Conservation (phyloP, 768 basidiomycete genomes). For the Pisolithus orientalis region DNA sequence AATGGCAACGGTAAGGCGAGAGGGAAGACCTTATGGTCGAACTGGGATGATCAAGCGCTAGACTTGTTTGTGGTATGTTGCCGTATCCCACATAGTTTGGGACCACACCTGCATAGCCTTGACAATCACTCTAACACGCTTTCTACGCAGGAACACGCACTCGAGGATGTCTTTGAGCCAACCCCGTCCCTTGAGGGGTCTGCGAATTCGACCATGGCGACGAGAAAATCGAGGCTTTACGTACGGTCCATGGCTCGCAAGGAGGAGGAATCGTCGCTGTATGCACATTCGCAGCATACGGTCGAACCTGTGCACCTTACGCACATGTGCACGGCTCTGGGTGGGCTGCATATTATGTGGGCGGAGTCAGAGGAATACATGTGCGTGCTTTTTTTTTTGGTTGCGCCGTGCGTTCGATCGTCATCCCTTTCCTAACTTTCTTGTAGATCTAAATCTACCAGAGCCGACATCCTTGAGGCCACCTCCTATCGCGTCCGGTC, state of each 20-base stretch:
- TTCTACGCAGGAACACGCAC: slow-evolving; percentile 15
- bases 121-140: background rate
- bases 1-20: background rate
- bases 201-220: background rate
- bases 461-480: slow-evolving; percentile 23
- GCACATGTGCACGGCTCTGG: slow-evolving; percentile 11
- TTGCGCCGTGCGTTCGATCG: background rate
- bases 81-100: background rate
- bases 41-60: slow-evolving; percentile 20
- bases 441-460: slow-evolving; percentile 20
- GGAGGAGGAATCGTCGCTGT: slow-evolving; percentile 24
- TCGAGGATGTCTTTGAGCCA: slow-evolving; percentile 15
- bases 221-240: background rate
- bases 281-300: slow-evolving; percentile 20
- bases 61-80: slow-evolving; percentile 19
- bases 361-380: slow-evolving; percentile 26
- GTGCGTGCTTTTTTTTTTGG: slow-evolving; percentile 4
- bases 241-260: slow-evolving; percentile 20
- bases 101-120: background rate
- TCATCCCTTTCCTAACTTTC: background rate
- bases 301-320: slow-evolving; percentile 18
- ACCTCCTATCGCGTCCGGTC: slow-evolving; percentile 15
- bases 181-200: background rate
- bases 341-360: slow-evolving; percentile 24
- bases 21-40: slow-evolving; percentile 14